Percentiles rank a stretch among this genome's conserved stretches.
Evolutionary conservation across 805 yeast species (phyloP).

Genomic region (Candida awuae): DNA sequence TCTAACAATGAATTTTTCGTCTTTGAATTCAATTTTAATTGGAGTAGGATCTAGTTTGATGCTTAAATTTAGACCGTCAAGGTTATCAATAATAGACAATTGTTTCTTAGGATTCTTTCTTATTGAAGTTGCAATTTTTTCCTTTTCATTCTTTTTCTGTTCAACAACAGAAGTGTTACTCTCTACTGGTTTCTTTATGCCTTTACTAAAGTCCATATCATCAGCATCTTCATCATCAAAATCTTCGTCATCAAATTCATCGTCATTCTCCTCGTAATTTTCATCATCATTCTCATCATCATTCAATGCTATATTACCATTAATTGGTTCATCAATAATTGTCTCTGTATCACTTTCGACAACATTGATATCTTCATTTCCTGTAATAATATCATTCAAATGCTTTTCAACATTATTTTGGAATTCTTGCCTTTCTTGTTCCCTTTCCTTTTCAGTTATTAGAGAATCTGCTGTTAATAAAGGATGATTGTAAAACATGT

Average conservation of each 20-base stretch:
- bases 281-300: constrained; percentile 7
- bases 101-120: constrained; percentile 2
- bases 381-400: constrained; percentile 4
- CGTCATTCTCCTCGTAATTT: constrained; percentile 4
- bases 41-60: constrained; percentile 1
- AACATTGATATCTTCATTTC: constrained; percentile 1
- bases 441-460: not conserved
- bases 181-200: not conserved
- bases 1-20: constrained; percentile 14
- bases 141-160: constrained; percentile 3
- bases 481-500: constrained; percentile 7
- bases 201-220: not conserved
- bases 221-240: constrained; percentile 14
- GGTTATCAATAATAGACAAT: not conserved
- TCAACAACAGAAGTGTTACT: too few relatives aligned
- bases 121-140: constrained; percentile 1
- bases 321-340: constrained; percentile 13
- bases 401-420: constrained; percentile 1
- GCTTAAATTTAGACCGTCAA: not conserved
- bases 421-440: not conserved
- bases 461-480: not conserved
- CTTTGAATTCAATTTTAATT: constrained; percentile 10
- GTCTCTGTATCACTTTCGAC: constrained; percentile 22
- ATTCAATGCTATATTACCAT: constrained; percentile 4
- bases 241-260: constrained; percentile 20